phyloP scores from a whole-genome alignment of 345 rosid genomes.

The Melaleuca alternifolia region DNA sequence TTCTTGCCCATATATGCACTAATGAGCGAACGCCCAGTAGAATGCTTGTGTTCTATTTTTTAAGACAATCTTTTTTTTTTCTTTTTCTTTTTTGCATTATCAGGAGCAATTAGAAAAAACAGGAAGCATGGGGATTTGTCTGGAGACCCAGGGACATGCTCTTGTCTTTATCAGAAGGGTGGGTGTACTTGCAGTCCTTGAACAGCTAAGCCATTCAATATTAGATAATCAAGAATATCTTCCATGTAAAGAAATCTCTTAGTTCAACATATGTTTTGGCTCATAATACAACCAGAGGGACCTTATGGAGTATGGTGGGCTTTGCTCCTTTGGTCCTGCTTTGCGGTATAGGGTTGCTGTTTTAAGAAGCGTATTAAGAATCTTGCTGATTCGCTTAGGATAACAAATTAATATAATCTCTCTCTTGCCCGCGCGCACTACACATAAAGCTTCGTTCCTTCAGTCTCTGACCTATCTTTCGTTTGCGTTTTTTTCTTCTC shows the following conservation, averaged over 20 bases:
- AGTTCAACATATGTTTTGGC: neutral
- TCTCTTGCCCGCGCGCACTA: neutral
- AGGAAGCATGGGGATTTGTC: constrained; percentile 17
- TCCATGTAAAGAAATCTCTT: neutral
- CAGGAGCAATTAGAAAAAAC: neutral
- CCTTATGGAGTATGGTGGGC: neutral
- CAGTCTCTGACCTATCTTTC: neutral
- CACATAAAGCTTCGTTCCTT: neutral
- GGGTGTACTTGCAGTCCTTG: constrained; percentile 2
- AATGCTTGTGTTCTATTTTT: constrained; percentile 2
- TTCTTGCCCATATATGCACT: neutral
- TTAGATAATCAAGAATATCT: neutral
- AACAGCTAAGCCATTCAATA: neutral
- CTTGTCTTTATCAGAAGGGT: constrained; percentile 10
- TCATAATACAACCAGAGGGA: neutral
- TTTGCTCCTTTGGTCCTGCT: neutral
- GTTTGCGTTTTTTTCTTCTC: neutral
- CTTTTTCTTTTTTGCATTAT: neutral
- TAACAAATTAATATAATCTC: neutral
- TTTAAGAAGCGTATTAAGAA: neutral
- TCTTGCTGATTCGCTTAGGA: neutral
- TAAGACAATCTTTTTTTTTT: neutral
- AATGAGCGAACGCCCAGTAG: neutral
- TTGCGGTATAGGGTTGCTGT: neutral
- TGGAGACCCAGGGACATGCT: constrained; percentile 17